These are phyloP conservation scores for Microsporum audouinii DNA, from an alignment of 2,329 filamentous ascomycete genomes.

Conservation along the genomic window DNA sequence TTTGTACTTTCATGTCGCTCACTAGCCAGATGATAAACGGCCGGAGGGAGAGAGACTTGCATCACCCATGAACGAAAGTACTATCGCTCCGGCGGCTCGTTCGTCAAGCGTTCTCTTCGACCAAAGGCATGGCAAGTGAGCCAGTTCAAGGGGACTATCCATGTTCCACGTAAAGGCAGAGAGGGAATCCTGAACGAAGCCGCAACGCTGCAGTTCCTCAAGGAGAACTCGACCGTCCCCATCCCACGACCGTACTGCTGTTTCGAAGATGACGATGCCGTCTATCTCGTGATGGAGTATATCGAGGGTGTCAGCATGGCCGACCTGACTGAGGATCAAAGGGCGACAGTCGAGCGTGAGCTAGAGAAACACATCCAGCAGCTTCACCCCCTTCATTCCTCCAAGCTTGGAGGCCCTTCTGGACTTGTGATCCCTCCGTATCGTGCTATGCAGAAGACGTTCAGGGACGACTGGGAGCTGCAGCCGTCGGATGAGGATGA, in stretches of 20 bases:
- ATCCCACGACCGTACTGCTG: slow-evolving; percentile 6
- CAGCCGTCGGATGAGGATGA: slow-evolving; percentile 3
- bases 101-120: slow-evolving; percentile 15
- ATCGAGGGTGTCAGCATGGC: slow-evolving; percentile 1
- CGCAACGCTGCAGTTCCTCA: slow-evolving; percentile 7
- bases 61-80: slow-evolving; percentile 15
- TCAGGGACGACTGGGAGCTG: neutral
- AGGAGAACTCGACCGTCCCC: slow-evolving; percentile 8
- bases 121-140: slow-evolving; percentile 15
- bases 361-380: neutral
- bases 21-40: slow-evolving; percentile 7
- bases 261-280: slow-evolving; percentile 5
- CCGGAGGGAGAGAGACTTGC: slow-evolving; percentile 12
- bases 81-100: slow-evolving; percentile 12
- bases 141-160: neutral
- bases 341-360: neutral
- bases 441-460: neutral
- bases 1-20: neutral
- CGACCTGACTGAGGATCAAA: neutral
- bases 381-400: neutral
- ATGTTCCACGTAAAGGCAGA: neutral
- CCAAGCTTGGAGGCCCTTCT: neutral
- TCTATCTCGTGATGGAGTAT: slow-evolving; percentile 4
- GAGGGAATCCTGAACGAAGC: slow-evolving; percentile 11
- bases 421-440: neutral